These are phyloP conservation scores for Triadica sebifera DNA, from an alignment of 345 rosid genomes.

Conservation along the genomic window DNA sequence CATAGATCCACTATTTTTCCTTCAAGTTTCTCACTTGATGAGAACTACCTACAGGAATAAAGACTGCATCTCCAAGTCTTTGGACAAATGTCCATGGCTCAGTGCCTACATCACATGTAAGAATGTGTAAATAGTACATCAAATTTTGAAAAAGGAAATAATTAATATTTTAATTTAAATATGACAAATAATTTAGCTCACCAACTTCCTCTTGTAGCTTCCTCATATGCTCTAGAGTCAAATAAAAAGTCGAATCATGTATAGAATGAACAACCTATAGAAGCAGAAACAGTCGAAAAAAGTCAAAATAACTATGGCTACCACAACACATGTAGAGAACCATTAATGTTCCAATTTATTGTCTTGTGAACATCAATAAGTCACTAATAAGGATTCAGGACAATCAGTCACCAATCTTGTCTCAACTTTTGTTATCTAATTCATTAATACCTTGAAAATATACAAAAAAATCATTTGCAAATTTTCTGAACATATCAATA, in stretches of 20 bases:
- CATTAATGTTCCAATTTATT: not conserved
- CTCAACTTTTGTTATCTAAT: not conserved
- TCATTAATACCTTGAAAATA: not conserved
- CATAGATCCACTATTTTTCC: slow-evolving; percentile 26
- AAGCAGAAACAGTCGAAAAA: not conserved
- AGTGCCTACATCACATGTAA: slow-evolving; percentile 31
- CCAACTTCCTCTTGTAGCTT: slow-evolving; percentile 81
- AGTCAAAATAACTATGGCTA: not conserved
- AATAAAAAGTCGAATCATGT: slow-evolving; percentile 66
- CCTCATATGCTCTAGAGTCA: slow-evolving; percentile 53
- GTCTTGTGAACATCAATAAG: not conserved
- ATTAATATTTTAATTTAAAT: not conserved
- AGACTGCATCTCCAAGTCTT: slow-evolving; percentile 64
- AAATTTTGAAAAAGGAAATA: not conserved
- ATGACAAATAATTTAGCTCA: slow-evolving; percentile 12
- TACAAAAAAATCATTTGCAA: not conserved
- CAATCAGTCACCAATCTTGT: not conserved
- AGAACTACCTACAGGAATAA: slow-evolving; percentile 71
- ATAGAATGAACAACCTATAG: slow-evolving; percentile 64
- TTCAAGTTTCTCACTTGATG: slow-evolving; percentile 68
- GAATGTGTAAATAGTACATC: not conserved
- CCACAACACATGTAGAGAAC: not conserved
- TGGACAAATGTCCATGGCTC: slow-evolving; percentile 70
- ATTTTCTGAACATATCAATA: not conserved
- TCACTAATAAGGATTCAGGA: not conserved